Conservation (phyloP, 1,284 basidiomycete species). For the Earliella scabrosa region DNA sequence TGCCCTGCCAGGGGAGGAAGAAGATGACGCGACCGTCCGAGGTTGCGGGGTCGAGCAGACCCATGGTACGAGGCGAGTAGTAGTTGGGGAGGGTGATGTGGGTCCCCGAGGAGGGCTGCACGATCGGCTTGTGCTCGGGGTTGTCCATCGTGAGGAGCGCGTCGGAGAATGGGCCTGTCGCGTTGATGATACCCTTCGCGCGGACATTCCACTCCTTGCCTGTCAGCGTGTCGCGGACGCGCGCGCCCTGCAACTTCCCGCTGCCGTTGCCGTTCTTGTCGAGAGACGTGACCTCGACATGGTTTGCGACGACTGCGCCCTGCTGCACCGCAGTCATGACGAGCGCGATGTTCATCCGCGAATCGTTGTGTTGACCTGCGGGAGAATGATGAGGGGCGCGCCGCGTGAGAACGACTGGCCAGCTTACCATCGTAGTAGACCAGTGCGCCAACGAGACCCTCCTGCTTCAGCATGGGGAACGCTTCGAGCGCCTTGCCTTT, state of each 20-base stretch:
- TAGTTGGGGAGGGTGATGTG: slow-evolving; percentile 98
- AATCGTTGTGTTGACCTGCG: slow-evolving; percentile 95
- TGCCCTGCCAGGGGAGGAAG: slow-evolving; percentile 99
- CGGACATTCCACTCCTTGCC: slow-evolving; percentile 84
- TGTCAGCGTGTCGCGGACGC: slow-evolving; percentile 83
- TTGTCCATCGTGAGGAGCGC: slow-evolving; percentile 87
- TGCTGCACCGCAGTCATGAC: slow-evolving; percentile 94
- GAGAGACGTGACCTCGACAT: slow-evolving; percentile 84
- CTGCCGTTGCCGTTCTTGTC: slow-evolving; percentile 65
- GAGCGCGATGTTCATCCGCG: slow-evolving; percentile 96
- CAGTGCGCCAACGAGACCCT: slow-evolving; percentile 93
- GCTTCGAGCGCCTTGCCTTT: slow-evolving; percentile 92
- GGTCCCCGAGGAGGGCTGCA: slow-evolving; percentile 91
- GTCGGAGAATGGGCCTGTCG: slow-evolving; percentile 95
- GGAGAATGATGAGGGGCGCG: background rate
- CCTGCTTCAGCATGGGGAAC: slow-evolving; percentile 95
- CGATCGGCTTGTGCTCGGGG: slow-evolving; percentile 83
- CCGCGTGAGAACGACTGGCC: background rate
- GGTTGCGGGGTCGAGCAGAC: slow-evolving; percentile 93
- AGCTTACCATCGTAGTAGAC: slow-evolving; percentile 93
- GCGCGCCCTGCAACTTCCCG: slow-evolving; percentile 79
- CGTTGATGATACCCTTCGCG: slow-evolving; percentile 94
- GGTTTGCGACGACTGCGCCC: slow-evolving; percentile 90
- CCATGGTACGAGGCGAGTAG: slow-evolving; percentile 95
- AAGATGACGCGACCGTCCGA: slow-evolving; percentile 98